Evolutionary conservation across 2,329 filamentous ascomycete species (phyloP), one percentile per base, ranked within the genome.

Genomic region (Trichoderma cornu-damae): DNA sequence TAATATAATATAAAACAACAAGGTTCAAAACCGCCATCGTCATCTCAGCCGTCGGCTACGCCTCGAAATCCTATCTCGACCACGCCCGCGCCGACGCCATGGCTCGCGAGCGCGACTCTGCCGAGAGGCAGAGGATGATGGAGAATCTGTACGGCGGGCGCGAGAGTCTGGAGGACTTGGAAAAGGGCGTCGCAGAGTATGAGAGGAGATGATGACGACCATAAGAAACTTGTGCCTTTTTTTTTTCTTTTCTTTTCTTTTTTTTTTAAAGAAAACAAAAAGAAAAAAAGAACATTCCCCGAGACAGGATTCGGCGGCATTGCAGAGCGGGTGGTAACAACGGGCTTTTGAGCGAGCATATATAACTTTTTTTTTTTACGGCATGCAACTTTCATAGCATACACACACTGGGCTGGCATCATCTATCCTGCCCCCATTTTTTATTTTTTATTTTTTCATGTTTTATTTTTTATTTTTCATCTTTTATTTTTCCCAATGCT

Each of bases 101-200:
- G 55, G 64, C 65, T 55, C 66, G 61, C 16, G 72, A 75, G 57
- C 67, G 68, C 55, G 63, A 71, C 42, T 69, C 70, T 35, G 65
- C 63, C n/a, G 70, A 72, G 51, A 68, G 66, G 51, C 69, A 69
- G 60, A 67, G 68, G 18, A 69, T 76, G 56, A 67, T 81, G 60
- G 70, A 79, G 67, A 73, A 79, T 34, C 73, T 78, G 57, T 81
- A 80, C 59, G 77, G 78, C 46, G 77, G 78, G 60, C 72, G 77
- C 12, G 74, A 74, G 26, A 79, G 73, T 60, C 69, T 81, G 3
- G 73, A 75, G 24, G 75, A 75, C 61, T 68, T 81, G 30, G 76
- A 81, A 64, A 74, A 71, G 44, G 78, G 78, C 2, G 70, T 80
- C 52, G 67, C 72, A 51, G 72, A 72, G 24, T 81, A 81, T 63